Evolutionary conservation across 345 rosid genomes (phyloP).

Genomic region (Rhodamnia argentea): DNA sequence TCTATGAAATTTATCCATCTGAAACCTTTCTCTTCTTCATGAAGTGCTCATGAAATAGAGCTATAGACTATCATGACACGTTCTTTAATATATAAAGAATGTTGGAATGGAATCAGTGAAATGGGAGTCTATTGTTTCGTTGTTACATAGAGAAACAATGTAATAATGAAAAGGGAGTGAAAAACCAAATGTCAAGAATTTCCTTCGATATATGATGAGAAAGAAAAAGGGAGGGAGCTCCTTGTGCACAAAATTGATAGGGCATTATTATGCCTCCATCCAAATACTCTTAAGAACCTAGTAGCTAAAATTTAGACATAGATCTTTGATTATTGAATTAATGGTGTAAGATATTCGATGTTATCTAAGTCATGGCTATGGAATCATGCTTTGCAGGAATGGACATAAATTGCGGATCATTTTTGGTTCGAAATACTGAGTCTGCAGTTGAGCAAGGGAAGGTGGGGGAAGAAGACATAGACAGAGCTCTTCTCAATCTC

Average conservation of each 20-base stretch:
- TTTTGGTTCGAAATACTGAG: conserved; percentile 38
- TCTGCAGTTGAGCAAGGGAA: conserved; percentile 53
- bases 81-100: neutral
- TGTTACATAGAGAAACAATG: neutral
- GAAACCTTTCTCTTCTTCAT: neutral
- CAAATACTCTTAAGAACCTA: neutral
- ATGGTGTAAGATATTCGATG: neutral
- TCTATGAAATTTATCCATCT: neutral
- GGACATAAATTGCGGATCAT: conserved; percentile 79
- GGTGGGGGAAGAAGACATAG: conserved; percentile 50
- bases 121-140: neutral
- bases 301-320: neutral
- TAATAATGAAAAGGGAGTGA: neutral
- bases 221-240: neutral
- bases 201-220: neutral
- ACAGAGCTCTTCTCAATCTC: conserved; percentile 71
- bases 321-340: neutral
- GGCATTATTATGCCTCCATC: neutral
- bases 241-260: neutral
- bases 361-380: neutral
- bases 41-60: neutral
- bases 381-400: conserved; percentile 39
- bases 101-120: neutral
- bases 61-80: neutral
- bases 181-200: neutral